These are phyloP conservation scores for Penicillium lividum DNA, from an alignment of 495 filamentous ascomycete species.

Conservation along the genomic window DNA sequence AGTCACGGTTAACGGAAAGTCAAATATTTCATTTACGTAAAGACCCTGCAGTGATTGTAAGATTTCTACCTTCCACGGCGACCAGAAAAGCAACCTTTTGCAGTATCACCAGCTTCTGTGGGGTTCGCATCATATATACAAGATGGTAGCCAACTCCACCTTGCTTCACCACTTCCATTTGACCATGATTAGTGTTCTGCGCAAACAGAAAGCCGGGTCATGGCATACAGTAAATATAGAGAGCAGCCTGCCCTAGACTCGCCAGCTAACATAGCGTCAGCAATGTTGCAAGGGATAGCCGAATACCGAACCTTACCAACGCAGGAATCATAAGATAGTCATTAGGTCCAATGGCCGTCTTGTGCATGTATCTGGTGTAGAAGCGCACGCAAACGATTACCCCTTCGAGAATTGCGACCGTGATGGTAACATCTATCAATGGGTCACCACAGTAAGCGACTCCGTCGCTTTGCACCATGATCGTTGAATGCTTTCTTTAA, in stretches of 20 bases:
- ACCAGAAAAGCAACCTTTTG: not conserved
- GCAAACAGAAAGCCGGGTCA: not conserved
- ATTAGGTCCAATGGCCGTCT: not conserved
- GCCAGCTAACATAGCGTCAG: not conserved
- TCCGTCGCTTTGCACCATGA: too few species aligned
- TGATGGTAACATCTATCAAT: not conserved
- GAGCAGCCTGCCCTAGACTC: not conserved
- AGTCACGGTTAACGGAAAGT: not conserved
- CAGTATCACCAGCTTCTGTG: not conserved
- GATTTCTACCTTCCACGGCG: not conserved
- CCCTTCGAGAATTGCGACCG: not conserved
- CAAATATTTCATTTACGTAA: not conserved
- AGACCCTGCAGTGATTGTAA: not conserved
- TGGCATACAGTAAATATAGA: not conserved
- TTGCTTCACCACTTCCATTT: not conserved
- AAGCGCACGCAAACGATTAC: not conserved
- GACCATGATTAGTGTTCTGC: not conserved
- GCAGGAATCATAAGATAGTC: not conserved
- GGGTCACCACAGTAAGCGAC: not conserved
- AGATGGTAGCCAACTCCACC: not conserved
- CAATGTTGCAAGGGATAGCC: not conserved
- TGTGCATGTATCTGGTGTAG: not conserved
- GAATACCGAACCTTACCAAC: not conserved
- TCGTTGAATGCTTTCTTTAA: too few species aligned
- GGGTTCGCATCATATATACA: not conserved